Base-by-base conservation (phyloP, 495 filamentous ascomycete genomes). In the Cercophora sp. region DNA sequence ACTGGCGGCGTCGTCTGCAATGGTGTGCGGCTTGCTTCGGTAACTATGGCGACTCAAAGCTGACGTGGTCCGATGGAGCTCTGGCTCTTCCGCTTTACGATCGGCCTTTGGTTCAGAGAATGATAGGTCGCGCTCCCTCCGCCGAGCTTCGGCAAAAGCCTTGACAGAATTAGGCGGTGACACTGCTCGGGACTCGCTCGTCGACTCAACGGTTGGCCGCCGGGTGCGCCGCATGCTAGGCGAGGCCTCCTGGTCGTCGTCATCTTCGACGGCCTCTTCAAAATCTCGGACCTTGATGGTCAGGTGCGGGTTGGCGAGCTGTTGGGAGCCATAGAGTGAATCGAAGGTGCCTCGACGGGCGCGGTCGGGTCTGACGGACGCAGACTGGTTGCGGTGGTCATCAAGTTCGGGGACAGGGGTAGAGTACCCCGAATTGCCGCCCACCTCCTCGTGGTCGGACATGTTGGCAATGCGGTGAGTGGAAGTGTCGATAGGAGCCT, bases 81-180 rank as follows among this genome's bases (percentile, higher is more conserved):
- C 74, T 11, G 79, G 73, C 16, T 89, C 88, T 2, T 75, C 71
- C 11, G 48, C 47, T 31, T 69, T 71, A 43, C 64, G 64, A 36
- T 68, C 66, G 0, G 58, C 50, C 43, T 61, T 68, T 6, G 52
- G 48, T 20, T 79, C 77, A 1, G 71, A 73, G 46, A 73, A 60
- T 13, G 81, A 83, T 9, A 80, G 60, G n/a, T 76, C 76, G 15
- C 75, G 71, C 52, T 83, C 79, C 10, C 79, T 74, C 18, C 79
- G 78, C 27, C 81, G 74, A 32, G 81, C 81, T 56, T 93, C 89
- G 3, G 92, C 94, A 67, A 98, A 98, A 13, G 93, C 93, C 67
- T 96, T 92, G 20, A 98, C 93, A 2, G 93, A 98, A 66, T 96
- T 97, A 2, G 93, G 91, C 9, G 91, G 91, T 15, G 94, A 98